These are phyloP conservation scores for Chrysoporthe deuterocubensis DNA, from an alignment of 2,329 filamentous ascomycete genomes.

Conservation along the genomic window DNA sequence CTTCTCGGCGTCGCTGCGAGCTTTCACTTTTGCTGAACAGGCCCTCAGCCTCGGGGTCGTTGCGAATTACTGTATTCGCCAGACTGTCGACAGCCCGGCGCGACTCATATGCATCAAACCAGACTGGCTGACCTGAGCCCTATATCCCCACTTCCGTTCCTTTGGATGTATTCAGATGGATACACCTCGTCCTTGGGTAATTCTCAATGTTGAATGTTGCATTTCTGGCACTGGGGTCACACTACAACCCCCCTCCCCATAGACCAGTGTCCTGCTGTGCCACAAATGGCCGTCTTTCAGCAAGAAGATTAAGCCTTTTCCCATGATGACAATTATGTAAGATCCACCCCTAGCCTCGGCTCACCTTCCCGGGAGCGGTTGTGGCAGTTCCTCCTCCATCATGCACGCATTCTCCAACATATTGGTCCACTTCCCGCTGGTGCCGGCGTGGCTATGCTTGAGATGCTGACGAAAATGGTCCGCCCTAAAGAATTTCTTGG, in stretches of 20 bases:
- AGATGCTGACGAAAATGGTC: conserved; percentile 98
- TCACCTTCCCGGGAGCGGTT: conserved; percentile 38
- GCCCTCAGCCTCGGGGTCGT: background rate
- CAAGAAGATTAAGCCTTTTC: background rate
- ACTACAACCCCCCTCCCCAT: background rate
- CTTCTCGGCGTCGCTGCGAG: background rate
- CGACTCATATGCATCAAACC: conserved; percentile 2
- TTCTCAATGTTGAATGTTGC: conserved; percentile 4
- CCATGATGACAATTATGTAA: background rate
- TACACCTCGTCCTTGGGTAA: background rate
- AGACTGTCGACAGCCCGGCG: background rate
- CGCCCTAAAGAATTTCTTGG: conserved; percentile 96
- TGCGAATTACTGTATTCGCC: background rate
- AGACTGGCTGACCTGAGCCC: conserved; percentile 2
- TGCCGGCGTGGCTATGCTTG: conserved; percentile 95
- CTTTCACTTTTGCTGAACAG: conserved; percentile 1
- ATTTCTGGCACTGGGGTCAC: background rate
- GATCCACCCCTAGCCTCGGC: background rate
- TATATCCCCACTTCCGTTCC: background rate
- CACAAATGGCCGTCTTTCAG: background rate
- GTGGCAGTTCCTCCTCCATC: conserved; percentile 78
- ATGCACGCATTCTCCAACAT: conserved; percentile 97
- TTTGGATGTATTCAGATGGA: background rate
- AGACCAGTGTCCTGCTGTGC: background rate
- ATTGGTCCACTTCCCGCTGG: conserved; percentile 98